Percentiles rank a stretch among this genome's conserved stretches.
Conservation (phyloP, 1,284 basidiomycete species). For the Leccinum ponderosum region DNA sequence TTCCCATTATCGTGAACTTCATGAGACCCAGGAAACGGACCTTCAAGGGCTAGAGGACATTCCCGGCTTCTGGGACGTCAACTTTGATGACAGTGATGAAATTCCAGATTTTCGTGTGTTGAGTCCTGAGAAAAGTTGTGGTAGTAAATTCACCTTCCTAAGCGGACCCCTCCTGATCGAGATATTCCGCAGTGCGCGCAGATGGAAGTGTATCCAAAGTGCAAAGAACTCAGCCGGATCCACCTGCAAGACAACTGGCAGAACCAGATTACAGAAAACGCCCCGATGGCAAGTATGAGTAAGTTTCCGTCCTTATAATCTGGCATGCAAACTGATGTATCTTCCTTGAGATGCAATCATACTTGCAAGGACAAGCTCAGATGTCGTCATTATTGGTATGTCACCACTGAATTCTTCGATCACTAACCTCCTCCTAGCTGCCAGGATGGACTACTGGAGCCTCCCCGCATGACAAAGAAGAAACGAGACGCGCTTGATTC, state of each 20-base stretch:
- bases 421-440: conserved; percentile 48
- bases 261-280: conserved; percentile 31
- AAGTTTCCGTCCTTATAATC: conserved; percentile 15
- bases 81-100: conserved; percentile 36
- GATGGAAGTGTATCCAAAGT: background rate
- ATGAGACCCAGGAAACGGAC: conserved; percentile 52
- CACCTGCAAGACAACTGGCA: conserved; percentile 1
- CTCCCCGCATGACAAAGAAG: conserved; percentile 45
- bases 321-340: background rate
- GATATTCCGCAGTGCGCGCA: background rate
- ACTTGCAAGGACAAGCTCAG: conserved; percentile 73
- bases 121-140: conserved; percentile 6
- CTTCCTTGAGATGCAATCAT: conserved; percentile 67
- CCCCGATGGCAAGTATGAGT: conserved; percentile 58
- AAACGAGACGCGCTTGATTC: conserved; percentile 23
- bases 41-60: conserved; percentile 64
- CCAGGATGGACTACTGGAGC: conserved; percentile 62
- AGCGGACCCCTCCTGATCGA: background rate
- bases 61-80: conserved; percentile 64
- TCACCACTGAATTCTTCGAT: background rate
- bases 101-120: background rate
- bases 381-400: conserved; percentile 72
- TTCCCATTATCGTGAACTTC: conserved; percentile 3
- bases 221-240: conserved; percentile 2
- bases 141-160: conserved; percentile 9